These are phyloP conservation scores for Vigna trinervia DNA, from an alignment of 306 rosid species.

Conservation along the genomic window DNA sequence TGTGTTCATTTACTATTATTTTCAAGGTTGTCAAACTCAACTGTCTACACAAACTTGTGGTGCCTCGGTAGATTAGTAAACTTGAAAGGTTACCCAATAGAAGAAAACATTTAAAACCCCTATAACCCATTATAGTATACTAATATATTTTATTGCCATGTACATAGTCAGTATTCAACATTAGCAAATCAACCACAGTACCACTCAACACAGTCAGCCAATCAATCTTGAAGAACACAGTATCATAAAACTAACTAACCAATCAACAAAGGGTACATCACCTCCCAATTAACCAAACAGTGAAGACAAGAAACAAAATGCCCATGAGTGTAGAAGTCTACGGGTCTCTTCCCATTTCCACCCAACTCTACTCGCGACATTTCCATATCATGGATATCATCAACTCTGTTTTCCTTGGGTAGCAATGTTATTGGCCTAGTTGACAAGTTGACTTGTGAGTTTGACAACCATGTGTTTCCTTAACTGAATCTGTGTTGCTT, in stretches of 20 bases:
- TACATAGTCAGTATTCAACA: background rate
- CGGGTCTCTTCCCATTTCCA: background rate
- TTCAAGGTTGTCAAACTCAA: conserved; percentile 21
- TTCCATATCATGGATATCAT: background rate
- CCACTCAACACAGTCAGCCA: background rate
- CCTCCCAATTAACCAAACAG: background rate
- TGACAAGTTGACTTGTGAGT: background rate
- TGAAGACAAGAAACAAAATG: background rate
- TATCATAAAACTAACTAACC: background rate
- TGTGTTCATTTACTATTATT: conserved; percentile 26
- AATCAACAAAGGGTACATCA: background rate
- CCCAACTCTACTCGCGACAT: background rate
- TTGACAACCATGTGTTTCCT: conserved; percentile 18
- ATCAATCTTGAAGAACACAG: background rate
- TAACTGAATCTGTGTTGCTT: background rate
- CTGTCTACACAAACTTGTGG: background rate
- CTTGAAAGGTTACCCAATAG: background rate
- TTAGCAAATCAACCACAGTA: background rate
- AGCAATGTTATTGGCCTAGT: background rate
- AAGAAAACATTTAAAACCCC: conserved; percentile 1
- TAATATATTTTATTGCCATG: background rate
- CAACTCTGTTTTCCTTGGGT: background rate
- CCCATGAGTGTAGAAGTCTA: background rate
- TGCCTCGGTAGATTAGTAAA: conserved; percentile 1
- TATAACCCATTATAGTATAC: background rate